Evolutionary conservation across 805 yeast species (phyloP), one percentile per base, ranked within the genome.

Genomic region (Cyberlindnera lachancei): DNA sequence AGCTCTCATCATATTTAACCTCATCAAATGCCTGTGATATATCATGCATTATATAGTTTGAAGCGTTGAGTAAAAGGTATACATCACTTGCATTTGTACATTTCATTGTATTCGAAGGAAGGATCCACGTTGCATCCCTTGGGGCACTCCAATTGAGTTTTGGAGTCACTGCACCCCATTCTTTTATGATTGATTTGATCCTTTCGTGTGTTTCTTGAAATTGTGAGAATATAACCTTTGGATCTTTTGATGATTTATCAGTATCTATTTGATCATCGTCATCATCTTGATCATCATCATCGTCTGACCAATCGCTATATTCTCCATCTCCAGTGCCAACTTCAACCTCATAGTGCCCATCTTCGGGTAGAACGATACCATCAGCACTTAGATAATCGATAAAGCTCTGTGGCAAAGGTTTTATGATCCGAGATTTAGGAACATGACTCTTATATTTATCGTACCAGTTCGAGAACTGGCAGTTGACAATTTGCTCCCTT

Each of bases 91-190:
- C 75, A 20, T 68, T 69, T 12, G 59, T 64, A 49, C 97, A 88
- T 48, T 73, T 70, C 69, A 81, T 70, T 3, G 84, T 68, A 47
- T 85, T 83, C 20, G 81, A 75, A 3, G 92, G 69, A 48, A 82
- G 59, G 15, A 92, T 90, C 98, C 97, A 92, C 0, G 78, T 72
- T 2, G 97, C 84, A 58, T 92, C 99, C 50, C 78, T 79, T 2
- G 99, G 98, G 2, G 96, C 82, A 1, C 96, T 86, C 98, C 98
- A 92, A 62, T 92, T 92, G 45, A 90, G 61, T 50, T 92, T 92
- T 1, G 97, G 97, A 1, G 85, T 68, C 3, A 87, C 85, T 1
- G 73, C 59, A 0, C 81, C 80, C 29, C 69, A 60, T 26, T 65
- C 61, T 3, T 42, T 38, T 11, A 92, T 70, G 0, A 64, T 50